These are phyloP conservation scores for Aspergillus aculeatinus DNA, from an alignment of 2,329 filamentous ascomycete genomes.

Conservation along the genomic window DNA sequence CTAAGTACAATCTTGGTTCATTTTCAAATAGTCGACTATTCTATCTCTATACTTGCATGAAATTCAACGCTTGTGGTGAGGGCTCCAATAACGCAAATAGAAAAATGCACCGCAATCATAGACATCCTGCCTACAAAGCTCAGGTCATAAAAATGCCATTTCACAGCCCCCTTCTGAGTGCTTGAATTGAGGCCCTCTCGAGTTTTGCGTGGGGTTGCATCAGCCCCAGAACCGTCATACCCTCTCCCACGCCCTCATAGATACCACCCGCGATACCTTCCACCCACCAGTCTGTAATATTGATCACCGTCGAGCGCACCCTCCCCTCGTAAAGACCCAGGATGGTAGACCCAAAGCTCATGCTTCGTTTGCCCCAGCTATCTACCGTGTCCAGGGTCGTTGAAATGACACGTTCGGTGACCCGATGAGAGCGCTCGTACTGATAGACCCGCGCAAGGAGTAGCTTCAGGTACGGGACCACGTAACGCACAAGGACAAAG, in stretches of 20 bases:
- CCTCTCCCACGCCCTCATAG: conserved; percentile 61
- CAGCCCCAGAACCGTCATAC: conserved; percentile 49
- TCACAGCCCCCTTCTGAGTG: neutral
- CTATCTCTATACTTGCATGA: neutral
- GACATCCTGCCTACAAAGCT: neutral
- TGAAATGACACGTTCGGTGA: conserved; percentile 59
- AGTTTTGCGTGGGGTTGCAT: conserved; percentile 20
- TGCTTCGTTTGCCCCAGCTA: conserved; percentile 52
- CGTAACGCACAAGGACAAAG: conserved; percentile 60
- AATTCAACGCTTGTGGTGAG: neutral
- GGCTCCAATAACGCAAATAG: neutral
- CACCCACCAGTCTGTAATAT: conserved; percentile 60
- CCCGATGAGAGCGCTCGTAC: conserved; percentile 66
- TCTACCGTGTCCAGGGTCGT: conserved; percentile 55
- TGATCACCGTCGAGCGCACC: conserved; percentile 59
- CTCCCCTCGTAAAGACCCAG: conserved; percentile 63
- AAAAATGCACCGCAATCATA: neutral
- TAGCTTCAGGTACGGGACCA: conserved; percentile 61
- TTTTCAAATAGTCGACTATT: neutral
- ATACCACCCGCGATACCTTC: conserved; percentile 66
- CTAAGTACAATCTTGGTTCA: neutral
- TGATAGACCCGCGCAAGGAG: conserved; percentile 56
- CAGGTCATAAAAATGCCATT: neutral
- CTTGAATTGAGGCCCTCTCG: neutral
- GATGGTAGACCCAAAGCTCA: conserved; percentile 56